Evolutionary conservation across 192 early-diverging fungal genomes (phyloP), one percentile per base, ranked within the genome.

Genomic region (Geranomyces michiganensis): DNA sequence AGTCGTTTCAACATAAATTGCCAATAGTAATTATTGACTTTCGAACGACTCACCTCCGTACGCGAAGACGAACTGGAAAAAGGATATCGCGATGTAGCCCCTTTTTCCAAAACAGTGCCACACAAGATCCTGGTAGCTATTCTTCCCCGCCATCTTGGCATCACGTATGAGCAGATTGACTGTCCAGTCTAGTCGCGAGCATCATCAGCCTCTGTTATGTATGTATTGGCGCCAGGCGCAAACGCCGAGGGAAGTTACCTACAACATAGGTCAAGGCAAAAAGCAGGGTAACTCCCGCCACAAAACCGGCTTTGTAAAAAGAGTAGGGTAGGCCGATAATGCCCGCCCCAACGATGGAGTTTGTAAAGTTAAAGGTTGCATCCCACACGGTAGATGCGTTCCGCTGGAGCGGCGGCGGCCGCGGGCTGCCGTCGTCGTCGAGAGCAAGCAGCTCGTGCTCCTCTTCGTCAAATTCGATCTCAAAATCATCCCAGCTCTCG

Each of bases 311-410:
- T 75, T 94, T 87, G 53, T 83, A 83, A 71, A 95, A 92, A 29
- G 93, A 88, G 69, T 89, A 94, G 0, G 95, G 95, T 12, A 97
- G 73, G 1, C 95, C 95, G 77, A 87, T 86, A 33, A 29, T 60
- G 43, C 95, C 95, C 21, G 95, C 95, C 12, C 95, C 95, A 68
- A 97, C 90, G 36, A 97, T 97, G 47, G 92, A 92, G 76, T 97
- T 97, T 30, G 94, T 92, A 81, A 97, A 91, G 68, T 95, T 94
- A 71, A 95, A 89, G 9, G 79, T 68, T 19, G 79, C 76, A 46
- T 81, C 73, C 67, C 51, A 73, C 14, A 81, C 64, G 6, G 75
- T 75, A 22, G 55, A 53, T 8, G 22, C 61, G 8, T 53, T 43
- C 49, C 26, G 26, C n/a, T 65, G 26, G 4, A 53, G 51, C 15